A percentile compares a stretch with the other conserved stretches of the same genome.
phyloP scores from a whole-genome alignment of 768 basidiomycete genomes.

The Pulveroboletus sp. region DNA sequence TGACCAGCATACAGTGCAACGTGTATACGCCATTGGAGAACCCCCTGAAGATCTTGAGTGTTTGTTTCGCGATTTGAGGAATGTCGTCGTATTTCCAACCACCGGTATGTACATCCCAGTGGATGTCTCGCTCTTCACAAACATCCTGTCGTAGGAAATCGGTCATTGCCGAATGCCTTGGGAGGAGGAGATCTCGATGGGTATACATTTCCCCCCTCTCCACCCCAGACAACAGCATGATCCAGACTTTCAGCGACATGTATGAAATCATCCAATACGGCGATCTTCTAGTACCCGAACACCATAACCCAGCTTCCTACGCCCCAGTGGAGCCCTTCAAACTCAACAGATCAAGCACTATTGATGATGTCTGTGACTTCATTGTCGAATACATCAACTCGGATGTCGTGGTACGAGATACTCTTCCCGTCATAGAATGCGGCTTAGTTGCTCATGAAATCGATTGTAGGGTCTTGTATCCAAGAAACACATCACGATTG shows the following conservation, averaged over 20 bases:
- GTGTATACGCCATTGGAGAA: slow-evolving; percentile 66
- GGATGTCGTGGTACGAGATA: slow-evolving; percentile 60
- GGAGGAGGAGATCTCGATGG: slow-evolving; percentile 82
- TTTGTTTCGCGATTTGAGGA: slow-evolving; percentile 57
- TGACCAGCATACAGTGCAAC: slow-evolving; percentile 47
- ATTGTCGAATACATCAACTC: slow-evolving; percentile 82
- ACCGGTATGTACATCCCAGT: slow-evolving; percentile 40
- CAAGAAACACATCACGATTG: slow-evolving; percentile 63
- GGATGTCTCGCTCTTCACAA: not conserved
- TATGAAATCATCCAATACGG: slow-evolving; percentile 59
- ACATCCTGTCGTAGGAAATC: slow-evolving; percentile 38
- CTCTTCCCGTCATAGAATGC: not conserved
- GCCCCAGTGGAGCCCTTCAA: slow-evolving; percentile 32
- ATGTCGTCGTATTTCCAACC: slow-evolving; percentile 69
- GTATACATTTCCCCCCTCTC: slow-evolving; percentile 30
- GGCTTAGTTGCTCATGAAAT: slow-evolving; percentile 5
- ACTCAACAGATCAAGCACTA: slow-evolving; percentile 46
- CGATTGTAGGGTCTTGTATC: slow-evolving; percentile 59
- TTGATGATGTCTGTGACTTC: slow-evolving; percentile 75
- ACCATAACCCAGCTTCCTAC: slow-evolving; percentile 53
- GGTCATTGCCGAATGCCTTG: slow-evolving; percentile 65
- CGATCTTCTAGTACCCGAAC: slow-evolving; percentile 50
- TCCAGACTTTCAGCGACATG: slow-evolving; percentile 44
- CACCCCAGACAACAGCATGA: not conserved
- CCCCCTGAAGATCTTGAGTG: slow-evolving; percentile 56